These are phyloP conservation scores for Lachnellula occidentalis DNA, from an alignment of 2,329 filamentous ascomycete genomes.

Conservation along the genomic window DNA sequence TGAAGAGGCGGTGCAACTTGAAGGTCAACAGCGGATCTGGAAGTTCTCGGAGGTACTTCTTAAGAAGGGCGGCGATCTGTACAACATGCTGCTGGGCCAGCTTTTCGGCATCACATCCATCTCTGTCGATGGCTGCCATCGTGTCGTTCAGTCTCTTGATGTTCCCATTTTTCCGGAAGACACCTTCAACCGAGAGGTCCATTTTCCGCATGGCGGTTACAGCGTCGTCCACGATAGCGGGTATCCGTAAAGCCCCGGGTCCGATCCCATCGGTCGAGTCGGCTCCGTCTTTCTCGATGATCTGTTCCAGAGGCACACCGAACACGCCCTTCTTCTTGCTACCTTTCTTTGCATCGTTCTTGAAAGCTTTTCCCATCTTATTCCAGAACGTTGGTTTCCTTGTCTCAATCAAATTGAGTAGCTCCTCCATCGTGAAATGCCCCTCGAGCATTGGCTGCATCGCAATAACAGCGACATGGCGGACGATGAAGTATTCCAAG, in stretches of 20 bases:
- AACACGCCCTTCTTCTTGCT: constrained; percentile 93
- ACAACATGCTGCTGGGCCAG: constrained; percentile 86
- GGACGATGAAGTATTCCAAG: constrained; percentile 94
- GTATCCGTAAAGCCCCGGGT: constrained; percentile 82
- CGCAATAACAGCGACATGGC: constrained; percentile 87
- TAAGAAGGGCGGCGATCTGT: constrained; percentile 86
- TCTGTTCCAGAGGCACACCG: constrained; percentile 78
- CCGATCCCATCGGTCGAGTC: constrained; percentile 98
- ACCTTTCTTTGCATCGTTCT: constrained; percentile 71
- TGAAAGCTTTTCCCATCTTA: constrained; percentile 95
- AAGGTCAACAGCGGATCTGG: constrained; percentile 92
- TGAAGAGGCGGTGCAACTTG: constrained; percentile 88
- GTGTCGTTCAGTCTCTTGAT: constrained; percentile 89
- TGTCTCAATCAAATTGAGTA: constrained; percentile 87
- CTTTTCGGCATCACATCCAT: constrained; percentile 79
- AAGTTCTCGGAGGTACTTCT: constrained; percentile 90
- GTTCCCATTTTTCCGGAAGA: constrained; percentile 98
- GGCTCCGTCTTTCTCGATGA: constrained; percentile 89
- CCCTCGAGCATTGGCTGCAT: constrained; percentile 90
- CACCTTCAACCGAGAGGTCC: constrained; percentile 97
- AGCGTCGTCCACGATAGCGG: constrained; percentile 90
- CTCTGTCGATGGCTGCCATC: constrained; percentile 77
- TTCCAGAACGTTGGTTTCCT: constrained; percentile 96
- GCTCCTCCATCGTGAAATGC: constrained; percentile 88
- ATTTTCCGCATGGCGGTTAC: constrained; percentile 95